These are phyloP conservation scores for Termitomyces sp. DNA, from an alignment of 768 basidiomycete species.

Conservation along the genomic window DNA sequence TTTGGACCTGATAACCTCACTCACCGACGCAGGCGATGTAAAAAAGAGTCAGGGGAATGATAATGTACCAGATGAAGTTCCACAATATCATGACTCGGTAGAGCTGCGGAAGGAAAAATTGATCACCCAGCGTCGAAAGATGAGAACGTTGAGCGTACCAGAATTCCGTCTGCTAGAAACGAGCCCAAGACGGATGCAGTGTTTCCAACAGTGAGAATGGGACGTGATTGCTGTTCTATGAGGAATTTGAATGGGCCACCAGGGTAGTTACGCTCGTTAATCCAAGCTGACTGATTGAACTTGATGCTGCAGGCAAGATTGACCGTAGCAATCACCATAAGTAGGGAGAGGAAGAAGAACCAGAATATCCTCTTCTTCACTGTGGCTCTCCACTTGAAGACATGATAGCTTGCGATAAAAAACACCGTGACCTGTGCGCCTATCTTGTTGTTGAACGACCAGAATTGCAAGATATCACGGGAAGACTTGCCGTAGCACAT, in stretches of 20 bases:
- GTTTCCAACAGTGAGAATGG: slow-evolving; percentile 17
- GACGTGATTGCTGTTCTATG: slow-evolving; percentile 15
- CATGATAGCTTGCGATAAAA: slow-evolving; percentile 8
- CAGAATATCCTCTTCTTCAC: neutral
- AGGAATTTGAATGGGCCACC: slow-evolving; percentile 31
- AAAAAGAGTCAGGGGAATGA: slow-evolving; percentile 3
- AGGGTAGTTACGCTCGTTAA: slow-evolving; percentile 21
- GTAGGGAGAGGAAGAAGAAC: slow-evolving; percentile 1
- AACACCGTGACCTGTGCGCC: slow-evolving; percentile 15
- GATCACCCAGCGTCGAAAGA: neutral
- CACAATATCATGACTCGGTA: slow-evolving; percentile 10
- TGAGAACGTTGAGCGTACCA: slow-evolving; percentile 23
- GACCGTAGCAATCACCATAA: slow-evolving; percentile 9
- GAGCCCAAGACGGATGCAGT: slow-evolving; percentile 23
- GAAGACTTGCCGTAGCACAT: slow-evolving; percentile 15
- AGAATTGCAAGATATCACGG: neutral
- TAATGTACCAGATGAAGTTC: slow-evolving; percentile 6
- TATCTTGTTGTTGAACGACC: neutral
- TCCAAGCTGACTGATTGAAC: slow-evolving; percentile 24
- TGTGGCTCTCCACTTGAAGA: slow-evolving; percentile 3
- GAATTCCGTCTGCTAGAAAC: slow-evolving; percentile 29
- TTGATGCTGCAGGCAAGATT: slow-evolving; percentile 15
- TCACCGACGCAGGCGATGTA: slow-evolving; percentile 9
- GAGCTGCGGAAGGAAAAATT: neutral
- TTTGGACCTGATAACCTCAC: neutral